Base-by-base conservation (phyloP, 2,329 filamentous ascomycete genomes). In the Hypoxylon sp. region DNA sequence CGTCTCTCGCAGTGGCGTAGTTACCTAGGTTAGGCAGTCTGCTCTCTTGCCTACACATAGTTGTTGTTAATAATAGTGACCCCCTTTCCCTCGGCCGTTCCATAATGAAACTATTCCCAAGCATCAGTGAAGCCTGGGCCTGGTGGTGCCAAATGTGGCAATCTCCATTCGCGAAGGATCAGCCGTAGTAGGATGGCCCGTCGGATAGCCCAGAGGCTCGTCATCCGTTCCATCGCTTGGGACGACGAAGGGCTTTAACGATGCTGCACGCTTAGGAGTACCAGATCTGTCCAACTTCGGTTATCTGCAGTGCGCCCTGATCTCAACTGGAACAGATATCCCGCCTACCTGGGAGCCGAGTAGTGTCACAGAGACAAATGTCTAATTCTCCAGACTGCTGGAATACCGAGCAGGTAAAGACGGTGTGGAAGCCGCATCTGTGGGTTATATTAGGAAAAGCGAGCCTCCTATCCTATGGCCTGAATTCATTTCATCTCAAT, bases 201-300 rank as follows among this genome's bases (percentile, higher is more conserved):
- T 61, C 27, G 40, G 17, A 44, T 44, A 22, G 40, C 2, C 40
- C 7, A 22, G 17, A 44, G 27, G 50, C 40, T 58, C 55, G 49
- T 57, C 69, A 67, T 66, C 68, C 63, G 64, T 67, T 62, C 49
- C 30, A 56, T 74, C 56, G 62, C 66, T 59, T 68, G 49, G 49
- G 66, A 61, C 59, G 64, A 72, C 67, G 69, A 56, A 78, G 76
- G 68, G 79, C 77, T 79, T 71, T 27, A 27, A 74, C 71, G 74
- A 77, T 77, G 71, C 75, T 77, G 74, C 72, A 73, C 69, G 61
- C 58, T 70, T 62, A 73, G 70, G 71, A 69, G 71, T 69, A 78
- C 74, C 71, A 74, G 76, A 78, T 78, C 76, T 78, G 76, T 77
- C 72, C 64, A 31, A 76, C 76, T 64, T 76, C 76, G 76, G 76